phyloP scores from a whole-genome alignment of 768 basidiomycete genomes.

The Lactifluus hygrophoroides region DNA sequence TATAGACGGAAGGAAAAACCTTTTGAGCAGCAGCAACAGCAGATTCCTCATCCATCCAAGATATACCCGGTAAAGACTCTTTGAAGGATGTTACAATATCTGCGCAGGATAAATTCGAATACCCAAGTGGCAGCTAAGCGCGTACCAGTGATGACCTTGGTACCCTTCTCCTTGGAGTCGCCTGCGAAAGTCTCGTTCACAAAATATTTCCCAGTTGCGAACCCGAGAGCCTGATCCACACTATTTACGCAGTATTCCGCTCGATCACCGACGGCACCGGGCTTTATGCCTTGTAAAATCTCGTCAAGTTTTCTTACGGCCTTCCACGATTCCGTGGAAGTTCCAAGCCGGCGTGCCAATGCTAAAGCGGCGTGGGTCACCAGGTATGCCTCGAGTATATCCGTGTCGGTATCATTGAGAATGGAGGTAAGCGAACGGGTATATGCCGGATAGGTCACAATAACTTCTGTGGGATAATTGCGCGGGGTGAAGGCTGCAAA shows the following conservation, averaged over 20 bases:
- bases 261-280: slow-evolving; percentile 76
- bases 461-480: slow-evolving; percentile 62
- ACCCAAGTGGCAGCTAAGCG: background rate
- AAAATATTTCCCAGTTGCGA: slow-evolving; percentile 83
- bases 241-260: slow-evolving; percentile 72
- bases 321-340: slow-evolving; percentile 70
- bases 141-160: slow-evolving; percentile 71
- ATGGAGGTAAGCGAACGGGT: slow-evolving; percentile 57
- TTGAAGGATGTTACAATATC: slow-evolving; percentile 83
- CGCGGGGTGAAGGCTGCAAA: slow-evolving; percentile 79
- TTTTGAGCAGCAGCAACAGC: slow-evolving; percentile 79
- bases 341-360: slow-evolving; percentile 64
- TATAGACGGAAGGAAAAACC: slow-evolving; percentile 31
- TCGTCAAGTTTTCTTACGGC: slow-evolving; percentile 64
- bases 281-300: slow-evolving; percentile 73
- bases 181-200: slow-evolving; percentile 77
- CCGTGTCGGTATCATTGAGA: slow-evolving; percentile 53
- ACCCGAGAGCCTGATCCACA: slow-evolving; percentile 74
- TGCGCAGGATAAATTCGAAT: slow-evolving; percentile 22
- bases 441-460: slow-evolving; percentile 79
- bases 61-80: slow-evolving; percentile 55
- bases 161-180: slow-evolving; percentile 71
- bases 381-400: slow-evolving; percentile 82
- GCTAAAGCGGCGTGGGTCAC: slow-evolving; percentile 63
- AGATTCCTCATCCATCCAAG: slow-evolving; percentile 90